These are phyloP conservation scores for Priceomyces haplophilus DNA, from an alignment of 805 yeast genomes.

Conservation along the genomic window DNA sequence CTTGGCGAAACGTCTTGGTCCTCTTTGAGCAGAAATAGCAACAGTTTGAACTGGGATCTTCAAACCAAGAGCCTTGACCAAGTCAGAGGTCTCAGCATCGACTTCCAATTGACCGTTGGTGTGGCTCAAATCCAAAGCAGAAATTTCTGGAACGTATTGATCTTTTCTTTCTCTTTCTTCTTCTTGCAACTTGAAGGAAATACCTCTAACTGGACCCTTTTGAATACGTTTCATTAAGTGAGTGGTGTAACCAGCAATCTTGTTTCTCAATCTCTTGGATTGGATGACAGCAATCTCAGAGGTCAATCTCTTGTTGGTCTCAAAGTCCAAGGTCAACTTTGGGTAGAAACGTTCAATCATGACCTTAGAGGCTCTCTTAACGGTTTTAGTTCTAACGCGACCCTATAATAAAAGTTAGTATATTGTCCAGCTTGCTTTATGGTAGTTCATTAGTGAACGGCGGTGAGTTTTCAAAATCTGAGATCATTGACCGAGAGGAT, in stretches of 20 bases:
- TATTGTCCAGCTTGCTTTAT: constrained; percentile 4
- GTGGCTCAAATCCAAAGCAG: constrained; percentile 97
- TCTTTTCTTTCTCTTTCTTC: constrained; percentile 99
- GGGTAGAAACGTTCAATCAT: constrained; percentile 99
- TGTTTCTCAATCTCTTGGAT: constrained; percentile 99
- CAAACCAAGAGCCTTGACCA: constrained; percentile 92
- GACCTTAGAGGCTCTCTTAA: constrained; percentile 99
- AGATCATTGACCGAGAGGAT: too few species aligned
- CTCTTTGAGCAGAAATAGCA: constrained; percentile 86
- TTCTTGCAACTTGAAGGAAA: constrained; percentile 99
- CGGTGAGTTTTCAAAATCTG: too few species aligned
- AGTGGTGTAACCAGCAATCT: constrained; percentile 99
- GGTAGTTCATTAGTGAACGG: too few species aligned
- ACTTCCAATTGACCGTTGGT: constrained; percentile 95
- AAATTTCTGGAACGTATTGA: constrained; percentile 99
- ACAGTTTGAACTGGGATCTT: constrained; percentile 79
- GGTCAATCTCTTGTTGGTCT: constrained; percentile 99
- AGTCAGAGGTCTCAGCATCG: constrained; percentile 93
- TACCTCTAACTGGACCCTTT: constrained; percentile 99
- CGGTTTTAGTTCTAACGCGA: constrained; percentile 99
- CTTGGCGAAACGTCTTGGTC: constrained; percentile 87
- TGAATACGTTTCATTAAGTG: constrained; percentile 99
- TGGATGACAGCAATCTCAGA: constrained; percentile 98
- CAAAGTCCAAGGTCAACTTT: constrained; percentile 98
- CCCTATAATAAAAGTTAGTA: constrained; percentile 59